Percentiles rank a stretch among this genome's conserved stretches.
These are phyloP conservation scores for Trametes cinnabarina DNA, from an alignment of 768 basidiomycete genomes.

Conservation along the genomic window DNA sequence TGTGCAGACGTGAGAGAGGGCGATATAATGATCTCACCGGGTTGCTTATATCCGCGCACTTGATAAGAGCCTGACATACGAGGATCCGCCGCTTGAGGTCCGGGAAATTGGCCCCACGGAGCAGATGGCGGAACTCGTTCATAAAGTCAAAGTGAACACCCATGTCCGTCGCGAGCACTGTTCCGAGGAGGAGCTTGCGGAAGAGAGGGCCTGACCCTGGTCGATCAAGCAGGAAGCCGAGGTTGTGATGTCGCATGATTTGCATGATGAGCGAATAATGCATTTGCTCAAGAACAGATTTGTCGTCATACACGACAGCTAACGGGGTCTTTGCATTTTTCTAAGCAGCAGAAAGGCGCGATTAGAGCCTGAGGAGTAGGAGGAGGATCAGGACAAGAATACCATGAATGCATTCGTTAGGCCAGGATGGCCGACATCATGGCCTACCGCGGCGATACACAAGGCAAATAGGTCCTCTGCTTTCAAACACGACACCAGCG, in stretches of 20 bases:
- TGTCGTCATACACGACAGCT: constrained; percentile 83
- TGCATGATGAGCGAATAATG: constrained; percentile 80
- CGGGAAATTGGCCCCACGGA: constrained; percentile 40
- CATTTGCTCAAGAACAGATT: constrained; percentile 90
- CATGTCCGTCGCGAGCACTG: constrained; percentile 95
- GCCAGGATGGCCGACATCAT: constrained; percentile 97
- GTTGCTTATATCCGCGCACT: constrained; percentile 98
- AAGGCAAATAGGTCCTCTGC: constrained; percentile 80
- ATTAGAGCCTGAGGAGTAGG: constrained; percentile 3
- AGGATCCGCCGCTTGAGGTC: constrained; percentile 55
- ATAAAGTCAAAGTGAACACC: constrained; percentile 86
- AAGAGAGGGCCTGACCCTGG: constrained; percentile 48
- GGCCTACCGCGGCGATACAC: constrained; percentile 91
- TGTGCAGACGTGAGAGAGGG: no score
- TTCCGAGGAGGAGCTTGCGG: constrained; percentile 72
- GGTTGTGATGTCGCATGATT: constrained; percentile 77
- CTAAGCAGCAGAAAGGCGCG: constrained; percentile 37
- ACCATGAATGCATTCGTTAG: constrained; percentile 94
- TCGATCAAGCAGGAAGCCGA: constrained; percentile 65
- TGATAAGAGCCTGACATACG: constrained; percentile 87
- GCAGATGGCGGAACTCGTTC: constrained; percentile 52
- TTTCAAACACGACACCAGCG: constrained; percentile 38
- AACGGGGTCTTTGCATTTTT: constrained; percentile 93
- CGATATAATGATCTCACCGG: constrained; percentile 59
- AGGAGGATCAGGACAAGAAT: constrained; percentile 6